Conservation (phyloP, 495 filamentous ascomycete species). For the Hypoxylon fragiforme region DNA sequence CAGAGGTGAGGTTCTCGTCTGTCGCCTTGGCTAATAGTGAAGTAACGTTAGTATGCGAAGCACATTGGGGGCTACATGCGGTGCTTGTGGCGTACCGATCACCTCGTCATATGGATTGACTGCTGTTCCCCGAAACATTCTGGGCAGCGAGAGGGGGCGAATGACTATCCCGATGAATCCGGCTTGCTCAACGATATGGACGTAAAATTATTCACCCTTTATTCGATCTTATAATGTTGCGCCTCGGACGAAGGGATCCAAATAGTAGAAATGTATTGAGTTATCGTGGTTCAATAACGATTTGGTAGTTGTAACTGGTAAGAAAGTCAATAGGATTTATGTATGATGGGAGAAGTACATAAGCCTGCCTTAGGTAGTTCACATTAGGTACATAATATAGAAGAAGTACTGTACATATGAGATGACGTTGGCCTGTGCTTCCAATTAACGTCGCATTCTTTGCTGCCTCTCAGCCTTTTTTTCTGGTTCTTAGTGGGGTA, state of each 20-base stretch:
- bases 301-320: slow-evolving; percentile 10
- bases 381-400: slow-evolving; percentile 19
- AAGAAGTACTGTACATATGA: slow-evolving; percentile 8
- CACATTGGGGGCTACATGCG: slow-evolving; percentile 13
- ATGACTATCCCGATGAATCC: slow-evolving; percentile 4
- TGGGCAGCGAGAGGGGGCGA: slow-evolving; percentile 28
- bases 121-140: slow-evolving; percentile 57
- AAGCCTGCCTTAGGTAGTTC: slow-evolving; percentile 1
- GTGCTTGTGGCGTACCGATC: slow-evolving; percentile 46
- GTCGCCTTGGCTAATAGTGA: slow-evolving; percentile 82
- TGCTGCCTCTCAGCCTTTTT: background rate
- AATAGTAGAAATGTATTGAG: background rate
- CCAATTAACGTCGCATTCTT: background rate
- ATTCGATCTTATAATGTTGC: background rate
- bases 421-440: slow-evolving; percentile 36
- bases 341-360: background rate
- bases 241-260: too few relatives aligned
- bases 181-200: background rate
- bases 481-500: background rate
- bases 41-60: slow-evolving; percentile 3
- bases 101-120: slow-evolving; percentile 55
- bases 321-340: background rate
- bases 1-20: slow-evolving; percentile 95
- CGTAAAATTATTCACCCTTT: background rate
- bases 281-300: slow-evolving; percentile 3